These are phyloP conservation scores for Pilaira anomala DNA, from an alignment of 192 early-diverging fungal genomes.

Conservation along the genomic window DNA sequence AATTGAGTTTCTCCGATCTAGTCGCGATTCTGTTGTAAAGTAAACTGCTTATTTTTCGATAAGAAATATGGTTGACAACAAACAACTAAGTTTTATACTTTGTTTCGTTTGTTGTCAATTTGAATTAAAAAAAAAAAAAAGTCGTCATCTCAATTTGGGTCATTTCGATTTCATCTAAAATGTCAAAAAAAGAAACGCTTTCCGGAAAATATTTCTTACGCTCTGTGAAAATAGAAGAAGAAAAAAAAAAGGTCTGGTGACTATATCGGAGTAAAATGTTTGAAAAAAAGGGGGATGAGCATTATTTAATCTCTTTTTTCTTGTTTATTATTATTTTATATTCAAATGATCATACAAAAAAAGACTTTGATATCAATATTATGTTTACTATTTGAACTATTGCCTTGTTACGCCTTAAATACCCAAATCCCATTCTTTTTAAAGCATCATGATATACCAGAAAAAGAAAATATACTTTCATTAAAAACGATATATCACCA, in stretches of 20 bases:
- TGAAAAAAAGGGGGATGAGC: background rate
- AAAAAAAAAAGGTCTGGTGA: too few species aligned
- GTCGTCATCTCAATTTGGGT: too few species aligned
- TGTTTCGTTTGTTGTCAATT: too few species aligned
- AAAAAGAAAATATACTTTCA: background rate
- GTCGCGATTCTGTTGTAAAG: constrained; percentile 14
- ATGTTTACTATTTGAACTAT: background rate
- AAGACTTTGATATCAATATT: background rate
- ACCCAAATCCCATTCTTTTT: background rate
- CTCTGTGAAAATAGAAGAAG: too few species aligned
- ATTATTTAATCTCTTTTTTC: background rate
- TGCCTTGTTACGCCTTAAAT: background rate
- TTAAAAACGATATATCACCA: constrained; percentile 38
- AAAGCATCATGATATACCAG: background rate
- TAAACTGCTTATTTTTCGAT: background rate
- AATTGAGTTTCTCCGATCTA: constrained; percentile 14
- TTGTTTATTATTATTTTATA: constrained; percentile 1
- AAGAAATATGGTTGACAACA: background rate
- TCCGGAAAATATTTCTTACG: too few species aligned
- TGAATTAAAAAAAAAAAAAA: too few species aligned
- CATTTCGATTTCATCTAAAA: too few species aligned
- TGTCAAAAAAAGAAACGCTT: too few species aligned
- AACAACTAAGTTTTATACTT: too few species aligned
- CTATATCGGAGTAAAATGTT: background rate
- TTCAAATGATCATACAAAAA: background rate